These are phyloP conservation scores for Curvularia sp. DNA, from an alignment of 2,329 filamentous ascomycete species.

Conservation along the genomic window DNA sequence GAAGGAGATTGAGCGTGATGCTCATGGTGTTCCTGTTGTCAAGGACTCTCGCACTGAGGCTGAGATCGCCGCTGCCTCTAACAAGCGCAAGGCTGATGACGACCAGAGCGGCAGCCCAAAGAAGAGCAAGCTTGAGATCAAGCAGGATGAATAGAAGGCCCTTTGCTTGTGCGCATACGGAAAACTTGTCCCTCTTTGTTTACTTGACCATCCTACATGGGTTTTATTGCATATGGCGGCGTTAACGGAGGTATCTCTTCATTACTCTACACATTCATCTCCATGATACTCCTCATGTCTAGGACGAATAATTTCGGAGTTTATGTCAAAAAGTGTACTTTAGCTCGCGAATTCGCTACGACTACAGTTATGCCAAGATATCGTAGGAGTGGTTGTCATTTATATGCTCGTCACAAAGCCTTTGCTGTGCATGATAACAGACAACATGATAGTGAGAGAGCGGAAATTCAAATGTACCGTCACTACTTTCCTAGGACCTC, in stretches of 20 bases:
- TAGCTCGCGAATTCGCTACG: not conserved
- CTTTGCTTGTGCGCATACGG: not conserved
- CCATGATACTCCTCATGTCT: not conserved
- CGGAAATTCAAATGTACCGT: not conserved
- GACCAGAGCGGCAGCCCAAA: slow-evolving; percentile 32
- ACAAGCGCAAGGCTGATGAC: slow-evolving; percentile 47
- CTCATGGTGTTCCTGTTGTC: slow-evolving; percentile 38
- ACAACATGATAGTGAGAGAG: not conserved
- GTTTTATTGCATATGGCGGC: slow-evolving; percentile 5
- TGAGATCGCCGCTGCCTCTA: slow-evolving; percentile 27
- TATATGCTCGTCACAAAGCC: not conserved
- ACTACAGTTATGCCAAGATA: not conserved
- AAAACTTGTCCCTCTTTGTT: not conserved
- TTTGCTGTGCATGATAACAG: not conserved
- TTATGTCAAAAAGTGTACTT: not conserved
- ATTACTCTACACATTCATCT: not conserved
- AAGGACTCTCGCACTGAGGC: slow-evolving; percentile 31
- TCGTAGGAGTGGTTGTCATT: not conserved
- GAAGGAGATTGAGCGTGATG: slow-evolving; percentile 36
- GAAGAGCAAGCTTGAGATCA: slow-evolving; percentile 48
- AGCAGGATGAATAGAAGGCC: slow-evolving; percentile 39
- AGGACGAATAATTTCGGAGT: not conserved
- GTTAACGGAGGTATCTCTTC: slow-evolving; percentile 1
- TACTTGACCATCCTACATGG: not conserved
- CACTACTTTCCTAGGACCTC: not conserved